Evolutionary conservation across 805 yeast species (phyloP).

Genomic region (Yarrowia keelungensis): DNA sequence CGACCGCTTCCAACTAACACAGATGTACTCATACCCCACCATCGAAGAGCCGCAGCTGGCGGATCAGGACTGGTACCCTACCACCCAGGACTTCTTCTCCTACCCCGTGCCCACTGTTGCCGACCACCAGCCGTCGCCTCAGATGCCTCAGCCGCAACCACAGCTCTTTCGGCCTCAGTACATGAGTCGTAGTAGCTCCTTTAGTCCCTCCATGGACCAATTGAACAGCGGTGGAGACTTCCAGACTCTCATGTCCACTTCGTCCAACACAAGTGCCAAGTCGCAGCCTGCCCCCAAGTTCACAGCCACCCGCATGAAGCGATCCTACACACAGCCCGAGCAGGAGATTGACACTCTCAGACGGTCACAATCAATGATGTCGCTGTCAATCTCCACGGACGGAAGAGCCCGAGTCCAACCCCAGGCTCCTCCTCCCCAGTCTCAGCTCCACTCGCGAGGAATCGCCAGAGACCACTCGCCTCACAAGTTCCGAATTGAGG

Average conservation of each 20-base stretch:
- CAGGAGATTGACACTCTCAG: slow-evolving; percentile 10
- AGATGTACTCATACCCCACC: slow-evolving; percentile 38
- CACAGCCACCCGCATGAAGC: slow-evolving; percentile 28
- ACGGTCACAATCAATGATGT: slow-evolving; percentile 31
- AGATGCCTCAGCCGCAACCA: slow-evolving; percentile 5
- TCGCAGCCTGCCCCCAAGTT: background rate
- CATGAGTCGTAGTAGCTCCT: slow-evolving; percentile 24
- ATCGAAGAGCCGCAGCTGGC: slow-evolving; percentile 34
- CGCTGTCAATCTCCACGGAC: slow-evolving; percentile 16
- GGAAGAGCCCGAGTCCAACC: slow-evolving; percentile 19
- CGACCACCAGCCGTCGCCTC: slow-evolving; percentile 17
- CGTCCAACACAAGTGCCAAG: background rate
- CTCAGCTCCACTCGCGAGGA: no score
- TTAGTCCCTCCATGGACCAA: slow-evolving; percentile 24
- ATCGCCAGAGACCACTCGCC: slow-evolving; percentile 27
- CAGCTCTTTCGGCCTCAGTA: slow-evolving; percentile 13
- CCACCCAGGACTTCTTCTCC: slow-evolving; percentile 36
- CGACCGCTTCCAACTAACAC: slow-evolving; percentile 23
- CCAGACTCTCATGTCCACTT: slow-evolving; percentile 5
- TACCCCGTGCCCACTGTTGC: slow-evolving; percentile 27
- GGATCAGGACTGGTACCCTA: slow-evolving; percentile 37
- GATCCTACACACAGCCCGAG: slow-evolving; percentile 29
- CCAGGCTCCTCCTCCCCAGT: background rate
- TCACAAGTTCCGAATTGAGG: slow-evolving; percentile 27
- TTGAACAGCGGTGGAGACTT: background rate